Evolutionary conservation across 345 rosid species (phyloP).

Genomic region (Citrus unshiu): DNA sequence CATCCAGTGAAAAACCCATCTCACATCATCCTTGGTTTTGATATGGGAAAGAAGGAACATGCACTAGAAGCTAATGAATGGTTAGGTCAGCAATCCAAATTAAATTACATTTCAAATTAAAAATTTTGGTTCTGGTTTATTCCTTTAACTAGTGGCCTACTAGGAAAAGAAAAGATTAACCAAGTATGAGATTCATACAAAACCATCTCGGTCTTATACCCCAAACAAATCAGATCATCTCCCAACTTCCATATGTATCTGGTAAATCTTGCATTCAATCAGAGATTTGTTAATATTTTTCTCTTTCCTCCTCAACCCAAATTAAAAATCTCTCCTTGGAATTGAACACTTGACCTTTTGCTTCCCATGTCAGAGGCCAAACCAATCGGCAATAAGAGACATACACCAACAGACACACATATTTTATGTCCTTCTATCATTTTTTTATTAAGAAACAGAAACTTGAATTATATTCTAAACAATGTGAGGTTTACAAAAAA

Average conservation of each 20-base stretch:
- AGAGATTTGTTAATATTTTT: background rate
- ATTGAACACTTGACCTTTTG: background rate
- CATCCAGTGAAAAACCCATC: slow-evolving; percentile 1
- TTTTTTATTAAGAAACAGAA: background rate
- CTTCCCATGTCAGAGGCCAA: background rate
- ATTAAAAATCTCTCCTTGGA: background rate
- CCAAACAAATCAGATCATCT: background rate
- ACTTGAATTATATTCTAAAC: background rate
- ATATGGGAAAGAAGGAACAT: background rate
- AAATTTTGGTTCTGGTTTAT: background rate
- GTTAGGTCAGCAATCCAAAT: background rate
- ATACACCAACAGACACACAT: background rate
- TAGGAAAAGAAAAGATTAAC: background rate
- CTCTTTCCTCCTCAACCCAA: background rate
- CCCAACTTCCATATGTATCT: background rate
- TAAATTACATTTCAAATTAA: background rate
- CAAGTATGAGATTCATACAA: background rate
- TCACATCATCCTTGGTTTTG: background rate
- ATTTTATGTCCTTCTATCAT: background rate
- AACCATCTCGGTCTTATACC: background rate
- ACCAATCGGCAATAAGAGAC: background rate
- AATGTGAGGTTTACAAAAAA: background rate
- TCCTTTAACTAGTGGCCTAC: background rate
- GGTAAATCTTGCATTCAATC: background rate
- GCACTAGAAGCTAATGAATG: background rate